Percentiles rank a stretch among this genome's conserved stretches.
These are phyloP conservation scores for Delonix regia DNA, from an alignment of 306 rosid genomes.

Conservation along the genomic window DNA sequence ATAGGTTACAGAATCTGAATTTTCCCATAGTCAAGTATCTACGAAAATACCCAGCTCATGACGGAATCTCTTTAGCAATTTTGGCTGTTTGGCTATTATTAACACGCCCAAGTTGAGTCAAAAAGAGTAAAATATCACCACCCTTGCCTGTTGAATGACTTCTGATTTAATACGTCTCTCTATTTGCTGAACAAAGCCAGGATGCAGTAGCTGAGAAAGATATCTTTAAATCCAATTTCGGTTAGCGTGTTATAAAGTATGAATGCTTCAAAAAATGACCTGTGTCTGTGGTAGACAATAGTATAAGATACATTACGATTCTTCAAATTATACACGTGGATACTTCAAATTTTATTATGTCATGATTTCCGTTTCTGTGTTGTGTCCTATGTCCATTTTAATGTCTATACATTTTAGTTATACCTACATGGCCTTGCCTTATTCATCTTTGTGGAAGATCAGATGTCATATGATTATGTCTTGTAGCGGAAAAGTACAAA, in stretches of 20 bases:
- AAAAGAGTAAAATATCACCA: conserved; percentile 14
- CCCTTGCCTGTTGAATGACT: neutral
- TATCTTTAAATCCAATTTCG: too few species aligned
- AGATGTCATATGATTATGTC: neutral
- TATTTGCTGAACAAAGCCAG: neutral
- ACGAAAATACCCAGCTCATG: neutral
- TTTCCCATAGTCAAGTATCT: conserved; percentile 6
- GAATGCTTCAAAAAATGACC: too few species aligned
- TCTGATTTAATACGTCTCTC: neutral
- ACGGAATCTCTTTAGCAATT: neutral
- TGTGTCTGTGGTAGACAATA: too few species aligned
- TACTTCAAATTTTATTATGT: neutral
- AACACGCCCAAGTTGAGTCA: neutral
- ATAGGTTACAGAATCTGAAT: conserved; percentile 1
- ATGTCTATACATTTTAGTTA: neutral
- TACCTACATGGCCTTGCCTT: neutral
- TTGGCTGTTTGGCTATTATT: neutral
- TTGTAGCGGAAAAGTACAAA: neutral
- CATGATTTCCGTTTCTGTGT: neutral
- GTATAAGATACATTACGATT: too few species aligned
- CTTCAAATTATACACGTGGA: neutral
- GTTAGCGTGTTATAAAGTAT: too few species aligned
- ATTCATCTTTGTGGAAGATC: neutral
- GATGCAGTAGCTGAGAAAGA: too few species aligned
- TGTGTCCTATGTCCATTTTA: neutral